Base-by-base conservation (phyloP, 306 rosid species). In the Chamaecrista fasciculata region DNA sequence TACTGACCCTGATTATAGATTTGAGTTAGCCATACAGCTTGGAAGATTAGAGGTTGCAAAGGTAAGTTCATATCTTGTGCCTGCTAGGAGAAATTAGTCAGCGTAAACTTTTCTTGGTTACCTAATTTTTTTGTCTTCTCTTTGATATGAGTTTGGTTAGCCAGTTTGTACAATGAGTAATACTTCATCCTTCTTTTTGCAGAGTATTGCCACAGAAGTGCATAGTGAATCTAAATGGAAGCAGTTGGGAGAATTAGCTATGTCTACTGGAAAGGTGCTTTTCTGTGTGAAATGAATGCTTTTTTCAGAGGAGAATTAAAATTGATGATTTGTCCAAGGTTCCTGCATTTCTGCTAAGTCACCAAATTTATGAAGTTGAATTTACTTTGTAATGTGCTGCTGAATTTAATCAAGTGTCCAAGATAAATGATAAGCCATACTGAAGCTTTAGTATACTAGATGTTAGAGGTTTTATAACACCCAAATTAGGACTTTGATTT, bases 241-340 rank as follows among this genome's bases (percentile, higher is more conserved):
- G 89, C 99, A 91, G 84, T 81, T 95, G 84, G 99, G 99, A 76
- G 99, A 91, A 77, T 83, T 95, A 65, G 97, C 99, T 5, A 95
- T 95, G 97, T 95, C 99, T 57, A 81, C 83, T 33, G 97, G 99
- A 76, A 89, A 89, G 89, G 99, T 91, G 73, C 53, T 62, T 39
- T 48, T 69, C 57, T 69, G 21, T 40, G 11, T 51, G 29, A 56
- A 51, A 65, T 48, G n/a, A 36, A 1, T 49, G 19, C 36, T 11
- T 19, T 26, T 60, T 40, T 7, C 52, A 14, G 21, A n/a, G n/a
- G n/a, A n/a, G 5, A 29, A 29, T 2, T 5, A 29, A 29, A 29
- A 33, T 56, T 18, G 61, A 69, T 72, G 76, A 40, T 67, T 80
- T 71, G 4, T 56, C 62, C 23, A 2, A 15, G 39, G 40, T 66